Base-by-base conservation (phyloP, 768 basidiomycete genomes). In the Trametes cinnabarina region DNA sequence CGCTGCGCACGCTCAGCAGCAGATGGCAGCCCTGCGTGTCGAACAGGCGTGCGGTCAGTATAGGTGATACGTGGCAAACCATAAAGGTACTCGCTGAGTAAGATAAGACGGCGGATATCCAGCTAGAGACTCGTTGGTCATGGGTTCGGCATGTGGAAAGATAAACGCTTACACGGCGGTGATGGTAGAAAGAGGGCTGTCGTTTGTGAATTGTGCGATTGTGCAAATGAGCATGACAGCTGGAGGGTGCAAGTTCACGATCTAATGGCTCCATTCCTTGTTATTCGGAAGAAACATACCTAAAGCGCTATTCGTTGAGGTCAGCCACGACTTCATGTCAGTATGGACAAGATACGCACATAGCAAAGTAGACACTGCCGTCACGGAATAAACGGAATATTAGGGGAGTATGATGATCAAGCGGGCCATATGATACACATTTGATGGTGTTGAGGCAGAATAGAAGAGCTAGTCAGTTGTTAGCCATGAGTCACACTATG, bases 1-100 rank as follows among this genome's bases (percentile, higher is more conserved):
- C 47, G 9, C 40, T 50, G 28, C 65, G 62, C 9, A 66, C 51
- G 56, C 59, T 60, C 7, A 66, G 53, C 9, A 66, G 58, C 23
- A 66, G 53, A 39, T 66, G 65, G 25, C 58, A 52, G n/a, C 65
- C 65, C 65, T 66, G 39, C 17, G 20, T 17, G n/a, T 10, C 40
- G 2, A n/a, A n/a, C n/a, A n/a, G n/a, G n/a, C n/a, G n/a, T n/a
- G n/a, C 12, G n/a, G 40, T 10, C 15, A 39, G 23, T 28, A 19
- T 25, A 23, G 35, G 5, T 9, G 25, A 3, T 14, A 6, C 15
- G 42, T 11, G n/a, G 11, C 14, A 43, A 12, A 6, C 1, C 25
- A 30, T 14, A 8, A 22, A 10, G 28, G 25, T 35, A 44, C 62
- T 37, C 15, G 64, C 65, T 37, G 65, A 64, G 37, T 55, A 66